Evolutionary conservation across 805 yeast species (phyloP), one percentile per base, ranked within the genome.

Genomic region (Lachancea waltii): DNA sequence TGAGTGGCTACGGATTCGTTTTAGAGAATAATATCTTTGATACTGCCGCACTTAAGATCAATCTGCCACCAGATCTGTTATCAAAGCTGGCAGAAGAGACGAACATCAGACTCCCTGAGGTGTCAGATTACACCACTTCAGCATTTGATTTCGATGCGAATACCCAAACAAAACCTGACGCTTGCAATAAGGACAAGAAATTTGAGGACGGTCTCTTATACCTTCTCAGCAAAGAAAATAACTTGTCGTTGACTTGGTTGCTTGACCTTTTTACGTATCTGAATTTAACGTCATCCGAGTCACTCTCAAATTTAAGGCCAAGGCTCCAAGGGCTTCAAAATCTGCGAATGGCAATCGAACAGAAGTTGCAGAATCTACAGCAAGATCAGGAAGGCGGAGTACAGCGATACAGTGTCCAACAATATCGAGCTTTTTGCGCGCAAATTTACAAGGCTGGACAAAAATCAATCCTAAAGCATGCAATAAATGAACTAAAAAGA

Each of bases 1-100:
- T 87, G 4, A 63, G 81, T 55, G 95, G 90, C 0, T 89, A 87
- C 56, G 65, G 65, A 5, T 60, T 60, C 48, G 56, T 54, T n/a
- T 38, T 81, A 2, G 62, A 67, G 14, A 61, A 71, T 37, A 84
- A 84, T 49, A 62, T 65, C 3, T 79, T 77, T 33, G 89, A 82
- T 47, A 63, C 75, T 1, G 71, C 80, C 2, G 80, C 82, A 3
- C 67, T 87, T 38, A 72, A 77, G 33, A 65, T 85, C 30, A 77
- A 75, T 47, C 56, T 81, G 3, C 59, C 64, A 0, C 11, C 31
- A 9, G 39, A 47, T 2, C 21, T 36, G 5, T 29, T 64, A 35
- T 17, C 37, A 48, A 23, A 58, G 0, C 60, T 64, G 14, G 50
- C 75, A n/a, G 53, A 59, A 30, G 46, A 45, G 1, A 47, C 52